Evolutionary conservation across 345 rosid species (phyloP).

Genomic region (Arabis alpina): DNA sequence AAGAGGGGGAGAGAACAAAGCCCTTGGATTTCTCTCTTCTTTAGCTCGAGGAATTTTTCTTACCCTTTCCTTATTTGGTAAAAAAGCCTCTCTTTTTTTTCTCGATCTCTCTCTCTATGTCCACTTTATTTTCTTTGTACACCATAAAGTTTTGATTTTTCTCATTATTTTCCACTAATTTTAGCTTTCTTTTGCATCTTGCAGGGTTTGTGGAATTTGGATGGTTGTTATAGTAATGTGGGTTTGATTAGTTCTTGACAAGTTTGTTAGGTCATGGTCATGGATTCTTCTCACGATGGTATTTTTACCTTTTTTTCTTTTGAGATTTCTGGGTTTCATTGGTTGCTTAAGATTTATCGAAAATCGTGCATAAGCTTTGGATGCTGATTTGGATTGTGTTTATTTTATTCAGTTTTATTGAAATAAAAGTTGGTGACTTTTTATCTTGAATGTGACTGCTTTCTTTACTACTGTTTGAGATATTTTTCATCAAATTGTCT

Average conservation of each 20-base stretch:
- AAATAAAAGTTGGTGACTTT: conserved; percentile 31
- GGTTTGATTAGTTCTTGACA: conserved; percentile 37
- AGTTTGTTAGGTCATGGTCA: conserved; percentile 35
- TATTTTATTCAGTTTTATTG: conserved; percentile 12
- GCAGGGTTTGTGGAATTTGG: conserved; percentile 36
- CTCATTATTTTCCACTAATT: conserved; percentile 3
- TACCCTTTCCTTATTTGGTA: conserved; percentile 36
- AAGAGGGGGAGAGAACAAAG: conserved; percentile 37
- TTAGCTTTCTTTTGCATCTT: background rate
- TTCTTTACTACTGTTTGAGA: conserved; percentile 20
- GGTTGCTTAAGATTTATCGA: conserved; percentile 39
- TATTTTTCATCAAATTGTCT: background rate
- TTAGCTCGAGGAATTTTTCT: background rate
- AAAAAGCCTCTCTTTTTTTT: conserved; percentile 4
- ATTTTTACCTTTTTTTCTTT: background rate
- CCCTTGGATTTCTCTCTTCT: conserved; percentile 6
- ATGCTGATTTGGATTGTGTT: conserved; percentile 34
- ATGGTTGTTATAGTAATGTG: conserved; percentile 30
- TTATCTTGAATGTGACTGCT: conserved; percentile 10
- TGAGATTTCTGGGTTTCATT: conserved; percentile 33
- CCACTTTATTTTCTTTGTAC: conserved; percentile 20
- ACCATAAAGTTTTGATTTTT: background rate
- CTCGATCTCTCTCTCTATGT: conserved; percentile 35
- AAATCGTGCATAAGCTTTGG: conserved; percentile 35
- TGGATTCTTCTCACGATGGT: conserved; percentile 46